These are phyloP conservation scores for Primulina tabacum DNA, from an alignment of 257 asterid genomes.

Conservation along the genomic window DNA sequence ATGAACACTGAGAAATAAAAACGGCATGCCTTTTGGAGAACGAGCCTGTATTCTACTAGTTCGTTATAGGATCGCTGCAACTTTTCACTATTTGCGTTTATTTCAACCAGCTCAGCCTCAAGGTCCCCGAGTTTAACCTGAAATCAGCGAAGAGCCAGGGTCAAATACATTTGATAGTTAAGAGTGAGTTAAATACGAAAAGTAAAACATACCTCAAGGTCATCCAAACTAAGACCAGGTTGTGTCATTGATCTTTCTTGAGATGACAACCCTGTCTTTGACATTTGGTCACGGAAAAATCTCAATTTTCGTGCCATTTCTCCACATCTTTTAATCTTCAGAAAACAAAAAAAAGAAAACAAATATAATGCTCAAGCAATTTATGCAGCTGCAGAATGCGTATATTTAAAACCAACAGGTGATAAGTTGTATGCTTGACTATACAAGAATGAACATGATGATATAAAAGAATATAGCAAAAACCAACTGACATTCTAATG, in stretches of 20 bases:
- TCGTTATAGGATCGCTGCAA: conserved; percentile 58
- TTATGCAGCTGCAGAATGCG: neutral
- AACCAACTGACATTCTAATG: neutral
- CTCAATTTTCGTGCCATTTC: conserved; percentile 98
- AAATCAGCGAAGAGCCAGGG: conserved; percentile 23
- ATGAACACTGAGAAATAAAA: conserved; percentile 8
- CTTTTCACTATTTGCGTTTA: conserved; percentile 59
- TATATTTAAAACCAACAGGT: conserved; percentile 11
- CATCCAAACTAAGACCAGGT: conserved; percentile 60
- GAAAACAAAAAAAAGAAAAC: neutral
- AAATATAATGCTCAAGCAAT: conserved; percentile 15
- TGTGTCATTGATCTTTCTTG: conserved; percentile 39
- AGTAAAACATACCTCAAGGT: conserved; percentile 67
- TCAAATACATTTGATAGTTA: conserved; percentile 5
- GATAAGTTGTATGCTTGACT: neutral
- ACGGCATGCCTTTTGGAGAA: conserved; percentile 50
- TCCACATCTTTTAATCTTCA: conserved; percentile 89
- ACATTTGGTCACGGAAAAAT: conserved; percentile 85
- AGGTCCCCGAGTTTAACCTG: conserved; percentile 54
- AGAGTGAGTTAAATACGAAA: conserved; percentile 10
- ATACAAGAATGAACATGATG: conserved; percentile 7
- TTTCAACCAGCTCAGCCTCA: conserved; percentile 64
- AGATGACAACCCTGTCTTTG: conserved; percentile 73
- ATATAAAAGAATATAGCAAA: conserved; percentile 11
- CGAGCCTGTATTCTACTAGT: conserved; percentile 59